These are phyloP conservation scores for Carex pumila DNA, from an alignment of 176 grass and related monocot species.

Conservation along the genomic window DNA sequence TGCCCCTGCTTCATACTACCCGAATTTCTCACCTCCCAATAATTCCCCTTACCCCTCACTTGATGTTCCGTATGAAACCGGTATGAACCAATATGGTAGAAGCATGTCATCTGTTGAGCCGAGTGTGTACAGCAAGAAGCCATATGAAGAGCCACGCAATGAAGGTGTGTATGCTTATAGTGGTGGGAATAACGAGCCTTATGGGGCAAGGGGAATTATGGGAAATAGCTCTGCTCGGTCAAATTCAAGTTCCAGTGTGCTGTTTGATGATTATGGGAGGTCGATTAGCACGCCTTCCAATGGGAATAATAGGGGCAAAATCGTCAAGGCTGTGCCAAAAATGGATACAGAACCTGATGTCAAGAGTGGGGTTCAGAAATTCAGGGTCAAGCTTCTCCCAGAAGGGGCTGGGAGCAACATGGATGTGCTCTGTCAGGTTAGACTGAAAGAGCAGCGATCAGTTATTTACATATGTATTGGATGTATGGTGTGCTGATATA, in stretches of 20 bases:
- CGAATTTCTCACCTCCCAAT: conserved; percentile 19
- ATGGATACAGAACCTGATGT: conserved; percentile 55
- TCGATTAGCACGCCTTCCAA: conserved; percentile 42
- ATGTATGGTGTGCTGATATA: not conserved
- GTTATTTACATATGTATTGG: not conserved
- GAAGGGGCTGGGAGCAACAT: conserved; percentile 71
- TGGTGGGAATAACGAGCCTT: conserved; percentile 58
- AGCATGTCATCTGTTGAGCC: conserved; percentile 35
- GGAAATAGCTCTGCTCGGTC: not conserved
- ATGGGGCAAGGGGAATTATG: conserved; percentile 58
- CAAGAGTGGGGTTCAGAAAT: conserved; percentile 85
- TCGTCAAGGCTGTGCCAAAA: conserved; percentile 88
- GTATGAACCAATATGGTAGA: conserved; percentile 29
- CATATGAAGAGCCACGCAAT: conserved; percentile 22
- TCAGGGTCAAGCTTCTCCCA: conserved; percentile 79
- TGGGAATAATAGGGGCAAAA: conserved; percentile 48
- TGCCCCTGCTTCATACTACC: conserved; percentile 14
- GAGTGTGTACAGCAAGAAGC: conserved; percentile 39
- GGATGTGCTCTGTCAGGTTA: conserved; percentile 94
- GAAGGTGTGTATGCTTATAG: conserved; percentile 80
- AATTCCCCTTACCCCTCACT: conserved; percentile 57
- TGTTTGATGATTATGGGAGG: conserved; percentile 95
- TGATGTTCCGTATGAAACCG: conserved; percentile 26
- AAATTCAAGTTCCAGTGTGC: conserved; percentile 24
- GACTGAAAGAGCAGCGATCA: not conserved